Conservation (phyloP, 78 protist genomes). For the Creolimax fragrantissima region DNA sequence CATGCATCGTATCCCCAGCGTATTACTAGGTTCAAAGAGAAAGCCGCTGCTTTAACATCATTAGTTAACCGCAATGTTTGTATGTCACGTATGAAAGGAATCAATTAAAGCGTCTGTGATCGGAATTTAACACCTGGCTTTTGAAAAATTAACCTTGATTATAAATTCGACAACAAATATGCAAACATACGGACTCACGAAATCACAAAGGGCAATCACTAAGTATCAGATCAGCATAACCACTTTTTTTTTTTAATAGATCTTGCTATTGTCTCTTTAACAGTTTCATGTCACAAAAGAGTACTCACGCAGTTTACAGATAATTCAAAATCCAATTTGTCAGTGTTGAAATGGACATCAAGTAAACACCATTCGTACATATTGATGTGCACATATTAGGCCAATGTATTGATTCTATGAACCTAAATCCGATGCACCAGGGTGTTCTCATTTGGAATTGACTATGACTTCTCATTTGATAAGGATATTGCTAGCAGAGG, state of each 20-base stretch:
- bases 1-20: neutral
- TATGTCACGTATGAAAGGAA: neutral
- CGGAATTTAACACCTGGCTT: no score
- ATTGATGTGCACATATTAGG: neutral
- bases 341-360: no score
- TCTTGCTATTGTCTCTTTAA: neutral
- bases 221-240: no score
- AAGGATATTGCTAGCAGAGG: neutral
- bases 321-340: no score
- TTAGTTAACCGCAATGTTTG: neutral
- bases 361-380: neutral
- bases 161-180: no score
- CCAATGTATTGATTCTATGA: neutral
- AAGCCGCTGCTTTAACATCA: neutral
- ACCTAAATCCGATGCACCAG: neutral
- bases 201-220: no score
- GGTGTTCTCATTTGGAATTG: neutral
- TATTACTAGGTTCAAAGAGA: neutral
- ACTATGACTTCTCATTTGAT: neutral
- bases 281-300: neutral
- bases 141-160: no score
- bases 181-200: no score
- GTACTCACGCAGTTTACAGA: neutral
- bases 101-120: neutral
- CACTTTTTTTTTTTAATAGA: neutral